Percentiles rank a stretch among this genome's conserved stretches.
Evolutionary conservation across 352 stramenopile species (phyloP).

Genomic region (Phytophthora capsici): DNA sequence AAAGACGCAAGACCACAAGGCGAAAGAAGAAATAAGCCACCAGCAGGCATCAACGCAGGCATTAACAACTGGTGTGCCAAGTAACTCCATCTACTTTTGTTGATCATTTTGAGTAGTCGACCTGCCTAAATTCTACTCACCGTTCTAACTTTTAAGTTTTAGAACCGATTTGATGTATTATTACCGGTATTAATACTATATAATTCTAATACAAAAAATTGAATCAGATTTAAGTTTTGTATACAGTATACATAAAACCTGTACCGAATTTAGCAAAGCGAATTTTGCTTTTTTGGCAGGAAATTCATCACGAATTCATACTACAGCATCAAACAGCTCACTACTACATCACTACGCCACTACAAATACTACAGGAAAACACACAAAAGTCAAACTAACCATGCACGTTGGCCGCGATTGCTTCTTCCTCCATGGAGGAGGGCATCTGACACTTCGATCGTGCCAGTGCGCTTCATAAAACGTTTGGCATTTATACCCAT

Average conservation of each 20-base stretch:
- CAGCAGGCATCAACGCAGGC: constrained; percentile 7
- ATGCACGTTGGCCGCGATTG: neutral
- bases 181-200: too few species aligned
- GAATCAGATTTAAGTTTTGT: too few species aligned
- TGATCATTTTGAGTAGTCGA: neutral
- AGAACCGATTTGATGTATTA: too few species aligned
- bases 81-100: neutral
- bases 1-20: constrained; percentile 7
- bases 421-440: too few species aligned
- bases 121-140: too few species aligned
- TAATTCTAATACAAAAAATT: too few species aligned
- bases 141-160: too few species aligned
- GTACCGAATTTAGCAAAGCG: neutral
- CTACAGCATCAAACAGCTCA: too few species aligned
- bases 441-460: constrained; percentile 19
- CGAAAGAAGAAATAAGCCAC: constrained; percentile 7
- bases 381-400: constrained; percentile 2
- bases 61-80: neutral
- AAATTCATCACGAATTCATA: too few species aligned
- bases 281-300: too few species aligned
- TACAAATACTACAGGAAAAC: constrained; percentile 20
- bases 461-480: neutral
- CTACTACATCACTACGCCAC: constrained; percentile 3
- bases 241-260: too few species aligned
- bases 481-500: constrained; percentile 26